Conservation (phyloP, 148 eudicot genomes). For the Fagopyrum esculentum region DNA sequence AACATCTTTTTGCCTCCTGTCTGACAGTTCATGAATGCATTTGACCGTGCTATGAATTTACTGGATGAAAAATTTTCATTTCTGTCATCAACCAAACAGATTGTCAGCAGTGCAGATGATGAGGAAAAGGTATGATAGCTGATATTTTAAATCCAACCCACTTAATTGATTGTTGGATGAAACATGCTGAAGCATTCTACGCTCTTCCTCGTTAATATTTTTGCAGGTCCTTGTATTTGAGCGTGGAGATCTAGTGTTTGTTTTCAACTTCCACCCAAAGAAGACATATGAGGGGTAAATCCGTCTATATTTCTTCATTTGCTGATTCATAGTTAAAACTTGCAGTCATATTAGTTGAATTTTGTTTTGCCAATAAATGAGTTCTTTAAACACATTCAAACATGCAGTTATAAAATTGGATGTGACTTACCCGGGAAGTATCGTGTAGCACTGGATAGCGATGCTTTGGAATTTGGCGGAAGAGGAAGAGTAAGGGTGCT, state of each 20-base stretch:
- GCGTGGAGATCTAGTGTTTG: slow-evolving; percentile 84
- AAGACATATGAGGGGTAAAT: slow-evolving; percentile 85
- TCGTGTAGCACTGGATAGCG: slow-evolving; percentile 93
- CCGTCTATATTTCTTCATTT: too few species aligned
- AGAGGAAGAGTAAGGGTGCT: slow-evolving; percentile 78
- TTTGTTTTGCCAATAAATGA: not conserved
- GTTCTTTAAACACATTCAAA: not conserved
- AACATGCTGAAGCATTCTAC: not conserved
- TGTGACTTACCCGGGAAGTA: slow-evolving; percentile 98
- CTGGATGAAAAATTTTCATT: slow-evolving; percentile 76
- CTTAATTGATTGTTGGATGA: too few species aligned
- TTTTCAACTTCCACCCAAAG: slow-evolving; percentile 91
- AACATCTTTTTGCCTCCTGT: slow-evolving; percentile 3
- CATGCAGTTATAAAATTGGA: slow-evolving; percentile 81
- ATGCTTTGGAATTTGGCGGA: slow-evolving; percentile 91
- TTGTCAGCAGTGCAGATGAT: slow-evolving; percentile 80
- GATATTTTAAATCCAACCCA: too few species aligned
- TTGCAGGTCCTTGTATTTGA: slow-evolving; percentile 94
- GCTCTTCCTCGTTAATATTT: not conserved
- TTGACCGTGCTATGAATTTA: slow-evolving; percentile 83
- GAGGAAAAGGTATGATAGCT: slow-evolving; percentile 59
- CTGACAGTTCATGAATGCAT: slow-evolving; percentile 75
- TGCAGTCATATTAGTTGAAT: not conserved
- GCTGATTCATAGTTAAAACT: not conserved
- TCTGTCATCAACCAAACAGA: slow-evolving; percentile 67